Evolutionary conservation across 176 grass and related monocot genomes (phyloP), one percentile per base, ranked within the genome.

Genomic region (Bonia amplexicaulis): DNA sequence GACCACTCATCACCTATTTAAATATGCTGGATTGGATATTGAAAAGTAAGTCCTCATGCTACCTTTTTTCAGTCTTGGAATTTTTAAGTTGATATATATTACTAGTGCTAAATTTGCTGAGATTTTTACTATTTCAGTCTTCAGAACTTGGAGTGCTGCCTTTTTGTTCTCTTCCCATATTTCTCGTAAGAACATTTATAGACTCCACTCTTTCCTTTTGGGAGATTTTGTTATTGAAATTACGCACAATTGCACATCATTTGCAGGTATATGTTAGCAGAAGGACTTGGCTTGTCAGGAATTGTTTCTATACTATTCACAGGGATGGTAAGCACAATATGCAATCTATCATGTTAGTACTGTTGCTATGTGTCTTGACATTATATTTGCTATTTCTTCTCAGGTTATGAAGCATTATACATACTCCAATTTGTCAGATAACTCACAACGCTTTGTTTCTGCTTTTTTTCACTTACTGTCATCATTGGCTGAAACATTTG

Each of bases 231-330:
- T 69, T 42, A 80, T 41, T 89, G 27, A 77, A 55, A 55, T 26
- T 55, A 52, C 80, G 46, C 58, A 48, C 46, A 48, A 48, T 12
- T 48, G 46, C 46, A 59, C 52, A 65, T 82, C 42, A 19, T 86
- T 82, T 87, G 2, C 84, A 99, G 96, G 83, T 99, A 99, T 85
- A 99, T 99, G 93, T 83, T 99, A 94, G 96, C 96, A 70, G 96
- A 99, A 94, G 96, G 96, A 71, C 90, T 99, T 85, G 96, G 96
- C 39, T 81, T 99, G 79, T 99, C 96, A 81, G 96, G 96, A 71
- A 99, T 99, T 81, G 96, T 99, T 84, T 96, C 96, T 40, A 99
- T 99, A 89, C 81, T 99, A 66, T 99, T 99, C 88, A 99, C 96
- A 20, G 96, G 96, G 45, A 95, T 98, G 85, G 96, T 98, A 98